Evolutionary conservation across 805 yeast genomes (phyloP), one percentile per base, ranked within the genome.

Genomic region (Tetrapisispora nanseiensis): DNA sequence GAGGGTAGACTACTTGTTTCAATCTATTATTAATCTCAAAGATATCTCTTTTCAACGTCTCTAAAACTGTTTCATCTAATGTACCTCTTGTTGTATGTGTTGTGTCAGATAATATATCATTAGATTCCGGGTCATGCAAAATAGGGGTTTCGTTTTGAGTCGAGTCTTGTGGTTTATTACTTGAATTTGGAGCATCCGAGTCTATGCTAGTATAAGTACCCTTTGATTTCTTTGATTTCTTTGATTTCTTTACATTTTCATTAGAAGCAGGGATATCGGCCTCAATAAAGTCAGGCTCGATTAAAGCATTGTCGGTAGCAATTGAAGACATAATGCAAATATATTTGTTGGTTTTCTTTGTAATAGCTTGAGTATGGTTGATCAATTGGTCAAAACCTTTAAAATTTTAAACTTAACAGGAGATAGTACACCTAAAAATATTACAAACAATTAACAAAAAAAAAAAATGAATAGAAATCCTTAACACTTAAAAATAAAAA

Each of bases 1-100:
- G 54, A 8, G 66, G 66, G 39, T 61, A 62, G 2, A 62, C 61
- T 2, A 62, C 65, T 41, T 55, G 56, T 37, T 51, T 56, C 32
- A 62, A 45, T 31, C 63, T 57, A 2, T 51, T 33, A 39, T 61
- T 56, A 21, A 62, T 62, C 33, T 56, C 62, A 11, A 42, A 11
- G 9, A 61, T 18, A 37, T 61, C 67, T 40, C 66, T 50, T 39
- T 55, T 52, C 21, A 62, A 45, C 1, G 67, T 61, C 12, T 48
- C 44, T 6, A 51, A 18, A 0, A 61, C 46, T 2, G 58, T 29
- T 34, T 62, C 67, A 43, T 62, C 65, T 33, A 62, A 40, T 3
- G 66, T 62, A 2, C 67, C 67, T 39, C 65, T 51, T 13, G 3
- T 18, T 7, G 19, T 13, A 4, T 20, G 16, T 12, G 9, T 10